A percentile compares a stretch with the other conserved stretches of the same genome.
phyloP scores from a whole-genome alignment of 2,329 filamentous ascomycete genomes.

The Nigrospora osmanthi region DNA sequence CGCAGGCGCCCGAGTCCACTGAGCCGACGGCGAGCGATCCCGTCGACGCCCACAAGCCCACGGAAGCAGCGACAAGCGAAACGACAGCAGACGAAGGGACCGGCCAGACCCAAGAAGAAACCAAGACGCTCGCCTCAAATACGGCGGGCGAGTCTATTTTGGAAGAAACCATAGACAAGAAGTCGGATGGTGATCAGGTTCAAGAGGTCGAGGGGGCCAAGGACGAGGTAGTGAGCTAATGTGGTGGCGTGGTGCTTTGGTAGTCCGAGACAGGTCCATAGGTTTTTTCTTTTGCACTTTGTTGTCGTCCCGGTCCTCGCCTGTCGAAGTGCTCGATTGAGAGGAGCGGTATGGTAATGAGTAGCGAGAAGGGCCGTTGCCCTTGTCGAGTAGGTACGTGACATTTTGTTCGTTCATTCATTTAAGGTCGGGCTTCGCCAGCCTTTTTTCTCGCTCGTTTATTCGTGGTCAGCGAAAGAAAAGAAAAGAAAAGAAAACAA shows the following conservation, averaged over 20 bases:
- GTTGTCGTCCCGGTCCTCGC: too few relatives aligned
- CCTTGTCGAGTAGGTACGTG: too few relatives aligned
- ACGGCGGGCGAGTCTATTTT: constrained; percentile 21
- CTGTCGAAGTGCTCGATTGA: not conserved
- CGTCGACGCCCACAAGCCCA: not conserved
- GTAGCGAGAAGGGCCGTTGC: too few relatives aligned
- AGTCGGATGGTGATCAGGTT: constrained; percentile 18
- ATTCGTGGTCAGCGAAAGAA: too few relatives aligned
- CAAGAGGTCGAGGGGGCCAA: constrained; percentile 14
- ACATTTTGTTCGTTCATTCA: too few relatives aligned
- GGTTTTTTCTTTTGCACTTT: too few relatives aligned
- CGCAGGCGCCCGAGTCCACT: not conserved
- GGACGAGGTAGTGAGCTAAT: constrained; percentile 14
- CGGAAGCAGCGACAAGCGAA: constrained; percentile 4
- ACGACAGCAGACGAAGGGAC: constrained; percentile 1
- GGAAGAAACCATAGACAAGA: constrained; percentile 20
- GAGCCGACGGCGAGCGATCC: constrained; percentile 1
- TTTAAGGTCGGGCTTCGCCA: too few relatives aligned
- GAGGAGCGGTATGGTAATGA: not conserved
- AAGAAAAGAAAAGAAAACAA: too few relatives aligned
- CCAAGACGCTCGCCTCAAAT: constrained; percentile 20
- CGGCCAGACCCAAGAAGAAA: constrained; percentile 10
- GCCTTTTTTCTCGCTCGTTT: too few relatives aligned
- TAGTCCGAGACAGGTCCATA: too few relatives aligned
- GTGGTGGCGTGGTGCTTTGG: too few relatives aligned